Evolutionary conservation across 352 stramenopile species (phyloP).

Genomic region (Globisporangium yorkense): DNA sequence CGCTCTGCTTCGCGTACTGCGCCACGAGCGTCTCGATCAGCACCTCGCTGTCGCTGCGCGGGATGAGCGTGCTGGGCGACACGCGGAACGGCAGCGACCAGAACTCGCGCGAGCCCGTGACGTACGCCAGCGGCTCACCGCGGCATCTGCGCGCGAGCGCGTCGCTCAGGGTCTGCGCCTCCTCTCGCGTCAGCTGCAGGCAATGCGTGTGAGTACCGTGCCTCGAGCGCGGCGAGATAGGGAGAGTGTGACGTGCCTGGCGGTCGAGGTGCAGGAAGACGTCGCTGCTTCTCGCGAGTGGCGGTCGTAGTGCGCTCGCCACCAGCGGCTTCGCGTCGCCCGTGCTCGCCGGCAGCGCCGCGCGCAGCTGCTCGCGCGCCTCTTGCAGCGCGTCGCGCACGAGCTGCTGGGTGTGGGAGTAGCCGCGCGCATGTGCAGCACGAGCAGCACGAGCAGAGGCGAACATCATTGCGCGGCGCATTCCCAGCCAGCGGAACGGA

Average conservation of each 20-base stretch:
- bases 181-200: constrained; percentile 25
- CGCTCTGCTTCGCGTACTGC: constrained; percentile 29
- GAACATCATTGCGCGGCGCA: neutral
- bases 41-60: constrained; percentile 75
- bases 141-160: constrained; percentile 20
- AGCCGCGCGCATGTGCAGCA: neutral
- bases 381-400: constrained; percentile 9
- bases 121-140: constrained; percentile 72
- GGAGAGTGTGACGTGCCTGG: constrained; percentile 10
- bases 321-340: constrained; percentile 54
- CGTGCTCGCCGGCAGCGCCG: constrained; percentile 3
- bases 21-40: constrained; percentile 61
- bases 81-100: constrained; percentile 64
- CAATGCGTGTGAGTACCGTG: neutral
- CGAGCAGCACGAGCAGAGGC: neutral
- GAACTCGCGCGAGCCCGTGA: constrained; percentile 63
- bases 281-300: constrained; percentile 35
- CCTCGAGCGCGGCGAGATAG: neutral
- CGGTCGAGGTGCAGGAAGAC: constrained; percentile 53
- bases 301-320: constrained; percentile 37
- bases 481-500: neutral
- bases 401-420: constrained; percentile 8
- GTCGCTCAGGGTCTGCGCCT: constrained; percentile 20
- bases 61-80: constrained; percentile 60
- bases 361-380: constrained; percentile 7